Evolutionary conservation across 495 filamentous ascomycete genomes (phyloP), one percentile per base, ranked within the genome.

Genomic region (Neurospora sp.): DNA sequence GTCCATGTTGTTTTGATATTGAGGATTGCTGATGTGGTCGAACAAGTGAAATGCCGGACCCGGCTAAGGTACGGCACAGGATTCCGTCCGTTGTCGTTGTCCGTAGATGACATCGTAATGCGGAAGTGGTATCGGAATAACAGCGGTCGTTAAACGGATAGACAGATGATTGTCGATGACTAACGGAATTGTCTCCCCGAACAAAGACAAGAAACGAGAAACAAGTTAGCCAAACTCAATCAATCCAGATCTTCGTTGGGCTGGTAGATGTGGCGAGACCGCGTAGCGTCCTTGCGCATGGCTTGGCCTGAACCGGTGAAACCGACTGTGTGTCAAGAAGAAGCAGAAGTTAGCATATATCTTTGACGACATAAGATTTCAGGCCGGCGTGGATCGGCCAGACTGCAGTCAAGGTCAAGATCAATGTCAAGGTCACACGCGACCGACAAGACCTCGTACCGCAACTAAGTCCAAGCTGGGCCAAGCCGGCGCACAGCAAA

Each of bases 251-350:
- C 93, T 14, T 93, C 93, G 75, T 84, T 90, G 69, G 91, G 87
- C 79, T 96, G 91, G 81, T 97, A 97, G 72, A 95, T 91, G 79
- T 97, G 93, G 74, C 93, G 91, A 76, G 88, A 91, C 74, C 96
- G 85, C 45, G 90, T 88, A 37, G 90, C 89, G 80, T 97, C 95
- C 78, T 97, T 97, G 76, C 93, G 91, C 96, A 98, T 98, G 71
- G 89, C 86, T 79, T 96, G 93, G 41, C 96, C 96, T 48, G 94
- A 97, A 48, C 96, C 96, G 18, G 94, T 97, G 78, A 98, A 97
- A 18, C 96, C 96, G 75, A 99, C 96, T 37, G 35, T 35, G 35
- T 35, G 35, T 35, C 35, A 4, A 35, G 35, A 35, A 35, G 35
- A 35, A 35, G 35, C 35, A 35, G 35, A 35, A 35, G 35, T 37